These are phyloP conservation scores for Vigna unguiculata DNA, from an alignment of 306 rosid genomes.

Conservation along the genomic window DNA sequence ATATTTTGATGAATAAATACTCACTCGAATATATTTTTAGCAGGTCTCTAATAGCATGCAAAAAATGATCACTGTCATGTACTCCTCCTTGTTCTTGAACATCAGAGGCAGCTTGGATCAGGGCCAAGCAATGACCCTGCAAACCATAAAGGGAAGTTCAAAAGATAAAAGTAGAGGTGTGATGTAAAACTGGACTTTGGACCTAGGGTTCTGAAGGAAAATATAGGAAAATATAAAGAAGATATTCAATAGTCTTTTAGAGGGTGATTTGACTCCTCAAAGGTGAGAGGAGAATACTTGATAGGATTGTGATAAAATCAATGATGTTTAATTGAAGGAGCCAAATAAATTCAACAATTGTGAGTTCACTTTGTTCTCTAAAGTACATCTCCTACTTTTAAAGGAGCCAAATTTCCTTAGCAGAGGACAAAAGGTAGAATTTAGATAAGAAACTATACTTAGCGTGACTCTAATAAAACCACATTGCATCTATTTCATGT, in stretches of 20 bases:
- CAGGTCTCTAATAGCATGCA: constrained; percentile 97
- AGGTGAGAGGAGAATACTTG: background rate
- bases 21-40: constrained; percentile 92
- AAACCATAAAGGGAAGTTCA: constrained; percentile 38
- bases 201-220: constrained; percentile 14
- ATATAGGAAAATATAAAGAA: constrained; percentile 31
- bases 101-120: constrained; percentile 94
- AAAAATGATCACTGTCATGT: constrained; percentile 88
- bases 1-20: constrained; percentile 28
- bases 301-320: no score
- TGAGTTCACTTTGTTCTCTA: background rate
- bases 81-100: constrained; percentile 97
- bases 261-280: background rate
- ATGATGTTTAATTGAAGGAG: no score
- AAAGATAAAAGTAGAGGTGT: constrained; percentile 26
- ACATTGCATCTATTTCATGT: constrained; percentile 21
- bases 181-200: constrained; percentile 17
- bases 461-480: constrained; percentile 22
- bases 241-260: constrained; percentile 19
- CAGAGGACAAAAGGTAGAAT: constrained; percentile 18
- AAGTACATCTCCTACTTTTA: background rate
- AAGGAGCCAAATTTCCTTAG: background rate
- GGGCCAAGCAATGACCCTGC: constrained; percentile 88
- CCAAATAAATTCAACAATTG: background rate
- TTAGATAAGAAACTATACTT: constrained; percentile 7